Conservation (phyloP, 306 rosid species). For the Rosa chinensis region DNA sequence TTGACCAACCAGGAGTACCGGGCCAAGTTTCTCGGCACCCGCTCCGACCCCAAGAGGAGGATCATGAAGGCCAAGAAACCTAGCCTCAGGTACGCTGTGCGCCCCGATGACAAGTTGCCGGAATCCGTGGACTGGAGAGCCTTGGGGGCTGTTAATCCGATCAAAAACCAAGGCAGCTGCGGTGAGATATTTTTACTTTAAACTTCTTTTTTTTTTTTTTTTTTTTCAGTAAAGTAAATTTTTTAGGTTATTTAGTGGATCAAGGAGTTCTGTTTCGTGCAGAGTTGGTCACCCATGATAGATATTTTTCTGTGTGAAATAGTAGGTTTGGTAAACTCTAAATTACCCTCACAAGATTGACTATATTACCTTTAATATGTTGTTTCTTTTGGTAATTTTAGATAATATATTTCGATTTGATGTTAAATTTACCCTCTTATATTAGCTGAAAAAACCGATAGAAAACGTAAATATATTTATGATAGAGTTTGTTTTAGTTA, state of each 20-base stretch:
- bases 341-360: not conserved
- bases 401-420: not conserved
- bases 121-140: conserved; percentile 78
- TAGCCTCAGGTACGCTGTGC: conserved; percentile 53
- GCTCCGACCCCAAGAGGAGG: conserved; percentile 46
- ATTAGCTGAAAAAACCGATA: not conserved
- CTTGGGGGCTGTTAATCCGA: conserved; percentile 57
- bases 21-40: conserved; percentile 53
- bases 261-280: not conserved
- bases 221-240: not conserved
- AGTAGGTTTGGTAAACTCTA: not conserved
- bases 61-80: conserved; percentile 51
- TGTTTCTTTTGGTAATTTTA: not conserved
- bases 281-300: not conserved
- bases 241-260: not conserved
- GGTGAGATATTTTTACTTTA: conserved; percentile 48
- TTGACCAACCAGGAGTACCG: conserved; percentile 76
- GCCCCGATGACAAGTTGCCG: conserved; percentile 52
- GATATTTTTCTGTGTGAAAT: not conserved
- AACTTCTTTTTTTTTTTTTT: fast-evolving
- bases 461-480: not conserved
- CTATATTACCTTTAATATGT: not conserved
- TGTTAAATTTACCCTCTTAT: not conserved
- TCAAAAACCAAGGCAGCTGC: conserved; percentile 85
- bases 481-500: not conserved